Conservation (phyloP, 345 rosid genomes). For the Linum usitatissimum region DNA sequence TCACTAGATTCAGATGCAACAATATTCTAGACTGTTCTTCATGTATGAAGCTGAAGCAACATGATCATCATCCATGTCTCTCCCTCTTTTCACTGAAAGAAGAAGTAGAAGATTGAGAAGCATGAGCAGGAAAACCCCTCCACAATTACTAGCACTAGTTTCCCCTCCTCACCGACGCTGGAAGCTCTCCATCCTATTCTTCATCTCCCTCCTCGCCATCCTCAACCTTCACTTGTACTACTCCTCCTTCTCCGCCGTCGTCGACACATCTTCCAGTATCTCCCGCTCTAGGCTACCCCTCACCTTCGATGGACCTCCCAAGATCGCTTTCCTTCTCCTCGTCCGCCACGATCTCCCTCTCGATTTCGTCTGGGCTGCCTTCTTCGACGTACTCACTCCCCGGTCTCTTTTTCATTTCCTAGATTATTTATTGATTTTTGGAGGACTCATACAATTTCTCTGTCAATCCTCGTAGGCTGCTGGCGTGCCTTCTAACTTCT, state of each 20-base stretch:
- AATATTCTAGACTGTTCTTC: no score
- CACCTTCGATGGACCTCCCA: constrained; percentile 34
- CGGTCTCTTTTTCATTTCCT: background rate
- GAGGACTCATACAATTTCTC: background rate
- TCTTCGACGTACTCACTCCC: constrained; percentile 43
- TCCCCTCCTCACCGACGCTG: constrained; percentile 32
- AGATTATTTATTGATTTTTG: background rate
- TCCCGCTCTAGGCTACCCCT: constrained; percentile 20
- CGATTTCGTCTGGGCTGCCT: constrained; percentile 61
- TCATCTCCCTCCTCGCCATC: constrained; percentile 42
- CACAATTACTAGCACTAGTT: constrained; percentile 12
- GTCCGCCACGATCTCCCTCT: constrained; percentile 47
- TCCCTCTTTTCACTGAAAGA: background rate
- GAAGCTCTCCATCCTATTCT: constrained; percentile 50
- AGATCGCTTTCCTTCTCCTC: constrained; percentile 57
- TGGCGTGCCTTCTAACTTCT: constrained; percentile 1
- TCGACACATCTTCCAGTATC: constrained; percentile 6
- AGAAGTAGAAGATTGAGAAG: constrained; percentile 6
- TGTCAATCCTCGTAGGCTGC: background rate
- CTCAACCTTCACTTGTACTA: constrained; percentile 32
- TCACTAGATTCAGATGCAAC: no score
- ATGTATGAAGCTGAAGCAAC: no score
- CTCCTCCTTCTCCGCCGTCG: constrained; percentile 14
- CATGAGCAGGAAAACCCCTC: constrained; percentile 43
- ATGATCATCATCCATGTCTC: background rate